These are phyloP conservation scores for Coemansia sp. DNA, from an alignment of 192 early-diverging fungal species.

Conservation along the genomic window DNA sequence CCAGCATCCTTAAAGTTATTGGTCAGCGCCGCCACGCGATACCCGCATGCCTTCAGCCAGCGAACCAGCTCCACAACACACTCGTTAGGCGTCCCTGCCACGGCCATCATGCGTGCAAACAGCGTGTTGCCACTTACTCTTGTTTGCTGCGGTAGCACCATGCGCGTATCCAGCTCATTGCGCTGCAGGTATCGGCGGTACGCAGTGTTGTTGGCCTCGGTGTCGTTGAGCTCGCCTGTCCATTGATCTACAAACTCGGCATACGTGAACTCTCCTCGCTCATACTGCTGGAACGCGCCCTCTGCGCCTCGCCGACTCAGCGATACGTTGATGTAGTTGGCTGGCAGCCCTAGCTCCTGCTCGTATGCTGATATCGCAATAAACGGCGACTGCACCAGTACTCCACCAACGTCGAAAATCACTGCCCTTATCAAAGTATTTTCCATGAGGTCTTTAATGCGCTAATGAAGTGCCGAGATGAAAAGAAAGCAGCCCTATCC, in stretches of 20 bases:
- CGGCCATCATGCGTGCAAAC: conserved; percentile 41
- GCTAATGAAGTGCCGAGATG: neutral
- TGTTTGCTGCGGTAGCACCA: conserved; percentile 27
- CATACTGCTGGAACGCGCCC: conserved; percentile 62
- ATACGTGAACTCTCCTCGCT: conserved; percentile 43
- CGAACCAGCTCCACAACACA: conserved; percentile 30
- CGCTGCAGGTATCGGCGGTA: conserved; percentile 35
- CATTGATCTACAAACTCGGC: conserved; percentile 27
- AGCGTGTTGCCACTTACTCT: conserved; percentile 24
- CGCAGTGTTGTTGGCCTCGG: conserved; percentile 33
- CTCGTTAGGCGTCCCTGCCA: conserved; percentile 19
- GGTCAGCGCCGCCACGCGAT: conserved; percentile 75
- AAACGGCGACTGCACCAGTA: conserved; percentile 77
- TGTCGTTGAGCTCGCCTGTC: conserved; percentile 46
- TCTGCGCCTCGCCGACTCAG: conserved; percentile 54
- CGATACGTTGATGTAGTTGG: conserved; percentile 81
- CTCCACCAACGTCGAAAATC: conserved; percentile 86
- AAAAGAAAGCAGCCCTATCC: neutral
- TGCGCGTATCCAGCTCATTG: conserved; percentile 20
- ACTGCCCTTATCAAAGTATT: conserved; percentile 60
- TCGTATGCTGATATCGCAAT: conserved; percentile 73
- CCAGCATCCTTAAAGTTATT: conserved; percentile 69
- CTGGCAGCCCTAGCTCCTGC: conserved; percentile 60
- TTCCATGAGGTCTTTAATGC: neutral
- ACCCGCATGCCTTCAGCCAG: conserved; percentile 49